Evolutionary conservation across 2,329 filamentous ascomycete species (phyloP), one percentile per base, ranked within the genome.

Genomic region (Acephala macrosclerotiorum): DNA sequence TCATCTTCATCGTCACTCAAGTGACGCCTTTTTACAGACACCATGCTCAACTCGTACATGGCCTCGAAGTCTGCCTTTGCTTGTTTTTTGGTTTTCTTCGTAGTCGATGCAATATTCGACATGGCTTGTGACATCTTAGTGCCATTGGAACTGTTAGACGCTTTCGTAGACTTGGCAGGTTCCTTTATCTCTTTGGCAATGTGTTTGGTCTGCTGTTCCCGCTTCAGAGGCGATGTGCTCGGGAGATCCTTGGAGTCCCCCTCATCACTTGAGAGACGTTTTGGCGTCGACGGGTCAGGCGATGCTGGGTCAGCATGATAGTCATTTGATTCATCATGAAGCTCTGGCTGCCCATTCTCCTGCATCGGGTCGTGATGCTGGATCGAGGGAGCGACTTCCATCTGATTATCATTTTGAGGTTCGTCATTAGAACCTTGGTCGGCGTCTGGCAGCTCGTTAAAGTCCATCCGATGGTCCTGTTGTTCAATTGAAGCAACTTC

Each of bases 211-310:
- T 64, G 49, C 12, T 26, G 55, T 36, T 57, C 60, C 11, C 35
- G 36, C 26, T 60, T 57, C 20, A 57, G n/a, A 2, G 49, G 58
- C 11, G 62, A 60, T 16, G 59, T 59, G n/a, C 38, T 51, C 11
- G 58, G 36, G 55, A 38, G 49, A 12, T 51, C 55, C 18, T 14
- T 16, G 18, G 18, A 29, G 25, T 26, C 5, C 9, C 16, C 12
- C 7, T 53, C 49, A 53, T 53, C 22, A 33, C 14, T 53, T 53
- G 49, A 29, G n/a, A 14, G 14, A 33, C 12, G 14, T 29, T 8
- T 8, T 35, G 42, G 61, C 14, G 61, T 59, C 14, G 16, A 36
- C 2, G 45, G 56, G 2, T 59, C n/a, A 29, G 9, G 14, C 18
- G 22, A 18, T 7, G 18, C 22, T 7, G 14, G 5, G 12, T 26